Evolutionary conservation across 208 protist species (phyloP), one percentile per base, ranked within the genome.

Genomic region (Trypanosoma mega): DNA sequence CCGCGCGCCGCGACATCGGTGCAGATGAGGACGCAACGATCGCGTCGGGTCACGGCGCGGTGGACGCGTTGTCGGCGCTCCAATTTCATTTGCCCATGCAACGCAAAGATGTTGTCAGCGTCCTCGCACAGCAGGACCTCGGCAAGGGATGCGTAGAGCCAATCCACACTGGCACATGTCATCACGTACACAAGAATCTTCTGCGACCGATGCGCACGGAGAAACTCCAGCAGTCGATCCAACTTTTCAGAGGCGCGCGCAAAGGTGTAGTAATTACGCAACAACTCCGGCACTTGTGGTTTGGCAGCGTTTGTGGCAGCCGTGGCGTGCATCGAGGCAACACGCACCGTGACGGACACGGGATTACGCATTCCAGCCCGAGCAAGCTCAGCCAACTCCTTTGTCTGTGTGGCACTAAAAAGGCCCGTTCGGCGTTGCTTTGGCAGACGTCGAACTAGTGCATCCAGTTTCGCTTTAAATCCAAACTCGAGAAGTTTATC

Each of bases 1-100:
- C 97, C 97, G 41, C 97, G 85, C 1, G 97, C 96, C 3, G 94
- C 96, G 27, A 97, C 89, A 59, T 94, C 98, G 37, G 98, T 99
- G 57, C 92, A 98, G 11, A 99, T 79, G 8, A 99, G 80, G 45
- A 99, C 91, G 59, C 85, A 84, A 27, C 74, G 63, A 12, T 52
- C 57, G 11, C 72, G 45, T 55, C 76, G 79, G 26, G 75, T 92
- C 18, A 92, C 82, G 29, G 74, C 68, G 20, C 74, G 63, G 57
- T 96, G 87, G n/a, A 94, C 82, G 31, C 66, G 71, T 67, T 93
- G 88, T 12, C 94, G 84, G 71, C 86, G 85, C 48, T 95, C 82
- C 53, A 94, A 57, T 59, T 91, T 89, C 87, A 97, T 93, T 70
- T 97, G 84, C 6, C 94, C 94, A 63, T 98, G 94, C 21, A 98